Base-by-base conservation (phyloP, 805 yeast species). In the Hanseniaspora lindneri region DNA sequence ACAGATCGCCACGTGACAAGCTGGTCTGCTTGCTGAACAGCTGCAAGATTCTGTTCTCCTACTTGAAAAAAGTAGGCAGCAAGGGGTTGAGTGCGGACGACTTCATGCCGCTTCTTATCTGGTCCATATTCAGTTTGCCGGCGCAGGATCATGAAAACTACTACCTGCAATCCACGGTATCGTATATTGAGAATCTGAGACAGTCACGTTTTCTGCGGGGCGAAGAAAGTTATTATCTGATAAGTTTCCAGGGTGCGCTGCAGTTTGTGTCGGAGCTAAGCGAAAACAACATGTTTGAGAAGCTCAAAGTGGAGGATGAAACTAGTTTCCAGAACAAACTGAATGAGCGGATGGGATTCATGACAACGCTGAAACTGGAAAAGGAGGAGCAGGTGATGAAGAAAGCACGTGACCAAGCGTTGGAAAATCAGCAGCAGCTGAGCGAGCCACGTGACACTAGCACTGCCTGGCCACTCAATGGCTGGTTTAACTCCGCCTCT, bases 1-100 rank as follows among this genome's bases (percentile, higher is more conserved):
- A 82, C 61, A 75, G 94, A 56, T 89, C 97, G 0, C 98, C 98
- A 14, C 70, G 98, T 47, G 98, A 94, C 60, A 92, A 92, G 59
- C 77, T 86, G 53, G 85, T 92, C 33, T 92, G 97, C 61, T 71
- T 92, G 2, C 70, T 92, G 53, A 94, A 92, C 64, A 79, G 92
- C 47, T 89, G 96, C 60, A 89, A 89, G 63, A 88, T 92, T 19
- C 80, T 94, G 5, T 88, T 87, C 68, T 94, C 95, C 10, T 71
- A 85, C 50, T 74, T 94, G 41, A 78, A 87, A 53, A 83, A 79
- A 52, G 66, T 23, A 17, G 71, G 14, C 65, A 73, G 43, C 71
- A 82, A 78, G 51, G 67, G 70, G 44, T 89, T 83, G 55, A 88
- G 87, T 55, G 99, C 99, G 0, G 99, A 92, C 64, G 77, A 83